phyloP scores from a whole-genome alignment of 139 green algal species.

The Picochlorum sp. region DNA sequence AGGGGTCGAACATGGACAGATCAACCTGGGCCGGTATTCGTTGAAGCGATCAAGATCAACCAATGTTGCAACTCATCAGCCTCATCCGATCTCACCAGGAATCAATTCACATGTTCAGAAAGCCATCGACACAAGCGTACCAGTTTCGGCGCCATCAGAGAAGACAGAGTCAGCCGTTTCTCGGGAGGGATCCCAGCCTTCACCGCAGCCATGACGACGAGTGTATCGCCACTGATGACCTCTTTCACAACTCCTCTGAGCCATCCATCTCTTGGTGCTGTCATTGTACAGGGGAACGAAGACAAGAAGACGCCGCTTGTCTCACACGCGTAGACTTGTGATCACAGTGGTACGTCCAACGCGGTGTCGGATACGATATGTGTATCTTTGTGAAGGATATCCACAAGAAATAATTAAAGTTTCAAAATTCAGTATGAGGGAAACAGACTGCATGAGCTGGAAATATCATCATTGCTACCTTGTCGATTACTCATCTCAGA shows the following conservation, averaged over 20 bases:
- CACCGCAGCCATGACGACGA: constrained; percentile 66
- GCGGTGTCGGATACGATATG: no score
- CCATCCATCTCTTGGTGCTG: constrained; percentile 17
- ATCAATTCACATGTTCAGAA: no score
- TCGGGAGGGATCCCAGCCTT: constrained; percentile 60
- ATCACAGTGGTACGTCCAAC: no score
- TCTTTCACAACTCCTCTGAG: constrained; percentile 63
- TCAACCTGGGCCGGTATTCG: neutral
- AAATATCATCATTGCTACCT: no score
- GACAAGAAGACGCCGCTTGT: neutral
- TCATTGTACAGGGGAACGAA: neutral
- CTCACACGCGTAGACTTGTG: no score
- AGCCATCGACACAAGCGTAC: constrained; percentile 26
- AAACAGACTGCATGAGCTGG: no score
- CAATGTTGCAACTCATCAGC: no score
- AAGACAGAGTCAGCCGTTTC: constrained; percentile 87
- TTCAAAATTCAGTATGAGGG: no score
- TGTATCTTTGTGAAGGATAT: no score
- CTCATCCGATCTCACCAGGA: no score
- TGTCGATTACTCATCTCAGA: no score
- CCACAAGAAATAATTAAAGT: no score
- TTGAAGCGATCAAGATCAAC: neutral
- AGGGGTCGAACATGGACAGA: neutral
- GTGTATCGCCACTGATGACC: constrained; percentile 74
- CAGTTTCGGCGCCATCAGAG: constrained; percentile 75